Conservation (phyloP, 2,329 filamentous ascomycete genomes). For the Sphaerulina musiva region DNA sequence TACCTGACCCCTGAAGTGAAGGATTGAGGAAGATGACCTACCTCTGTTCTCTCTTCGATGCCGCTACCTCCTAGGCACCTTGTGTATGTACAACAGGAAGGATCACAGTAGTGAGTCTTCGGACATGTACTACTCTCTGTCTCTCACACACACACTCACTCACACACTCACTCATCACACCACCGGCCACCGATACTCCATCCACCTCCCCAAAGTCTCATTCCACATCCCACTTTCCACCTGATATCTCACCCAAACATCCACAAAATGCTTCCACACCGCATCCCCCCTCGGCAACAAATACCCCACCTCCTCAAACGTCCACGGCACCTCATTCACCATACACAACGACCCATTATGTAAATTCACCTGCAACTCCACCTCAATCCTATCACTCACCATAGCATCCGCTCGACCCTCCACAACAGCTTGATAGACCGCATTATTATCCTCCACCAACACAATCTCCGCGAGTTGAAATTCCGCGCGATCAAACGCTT, state of each 20-base stretch:
- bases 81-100: no score
- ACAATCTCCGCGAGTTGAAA: slow-evolving; percentile 3
- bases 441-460: slow-evolving; percentile 5
- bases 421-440: slow-evolving; percentile 4
- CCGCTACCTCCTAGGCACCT: no score
- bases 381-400: slow-evolving; percentile 5
- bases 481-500: slow-evolving; percentile 4
- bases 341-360: slow-evolving; percentile 3
- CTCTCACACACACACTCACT: no score
- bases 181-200: neutral
- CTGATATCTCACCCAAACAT: neutral
- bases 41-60: no score
- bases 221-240: neutral
- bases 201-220: neutral
- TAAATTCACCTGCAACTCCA: slow-evolving; percentile 7
- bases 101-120: no score
- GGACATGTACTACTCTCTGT: no score
- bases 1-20: no score
- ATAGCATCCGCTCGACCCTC: slow-evolving; percentile 1
- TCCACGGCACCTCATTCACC: slow-evolving; percentile 7
- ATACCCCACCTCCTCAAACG: slow-evolving; percentile 7
- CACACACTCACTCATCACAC: no score
- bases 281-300: slow-evolving; percentile 2
- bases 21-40: no score
- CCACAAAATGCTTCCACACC: slow-evolving; percentile 3